Evolutionary conservation across 75 land plant species (phyloP).

Genomic region (Sequoiadendron giganteum): DNA sequence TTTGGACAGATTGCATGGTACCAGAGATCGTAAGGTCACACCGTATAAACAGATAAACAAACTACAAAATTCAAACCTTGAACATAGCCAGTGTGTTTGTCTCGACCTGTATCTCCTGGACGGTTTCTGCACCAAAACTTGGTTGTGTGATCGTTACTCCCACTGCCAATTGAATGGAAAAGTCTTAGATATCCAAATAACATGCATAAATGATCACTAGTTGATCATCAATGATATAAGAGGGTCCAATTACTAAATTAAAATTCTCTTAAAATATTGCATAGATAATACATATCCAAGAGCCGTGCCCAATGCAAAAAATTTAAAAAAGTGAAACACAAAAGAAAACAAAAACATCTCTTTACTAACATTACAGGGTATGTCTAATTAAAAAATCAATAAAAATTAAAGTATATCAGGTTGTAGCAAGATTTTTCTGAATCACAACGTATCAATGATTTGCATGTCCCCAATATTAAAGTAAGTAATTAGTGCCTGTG

Average conservation of each 20-base stretch:
- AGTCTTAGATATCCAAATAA: slow-evolving; percentile 6
- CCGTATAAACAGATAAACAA: background rate
- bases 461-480: background rate
- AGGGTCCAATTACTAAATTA: background rate
- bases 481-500: background rate
- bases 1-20: background rate
- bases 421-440: background rate
- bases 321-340: background rate
- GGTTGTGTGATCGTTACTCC: slow-evolving; percentile 97
- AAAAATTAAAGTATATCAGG: background rate
- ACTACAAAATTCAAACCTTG: slow-evolving; percentile 10
- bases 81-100: slow-evolving; percentile 41
- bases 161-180: slow-evolving; percentile 53
- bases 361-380: background rate
- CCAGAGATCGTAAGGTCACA: background rate
- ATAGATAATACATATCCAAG: background rate
- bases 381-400: background rate
- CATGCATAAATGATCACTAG: background rate
- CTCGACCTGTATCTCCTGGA: slow-evolving; percentile 89
- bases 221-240: background rate
- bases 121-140: slow-evolving; percentile 99
- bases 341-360: background rate
- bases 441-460: background rate
- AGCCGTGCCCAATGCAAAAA: background rate
- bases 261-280: background rate